Base-by-base conservation (phyloP, 768 basidiomycete genomes). In the Neoboletus brunneissimus region DNA sequence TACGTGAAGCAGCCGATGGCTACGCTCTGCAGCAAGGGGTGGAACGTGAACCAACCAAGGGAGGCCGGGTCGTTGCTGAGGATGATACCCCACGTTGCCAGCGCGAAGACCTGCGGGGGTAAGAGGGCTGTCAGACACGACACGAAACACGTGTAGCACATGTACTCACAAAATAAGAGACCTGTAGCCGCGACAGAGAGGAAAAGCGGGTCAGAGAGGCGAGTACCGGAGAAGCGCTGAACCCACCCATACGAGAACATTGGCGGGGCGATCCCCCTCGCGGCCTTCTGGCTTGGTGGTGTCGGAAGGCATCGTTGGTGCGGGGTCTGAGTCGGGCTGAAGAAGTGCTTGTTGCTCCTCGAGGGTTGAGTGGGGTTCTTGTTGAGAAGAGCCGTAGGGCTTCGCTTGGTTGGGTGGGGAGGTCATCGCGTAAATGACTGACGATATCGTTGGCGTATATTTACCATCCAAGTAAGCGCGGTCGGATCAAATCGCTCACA, bases 21-120 rank as follows among this genome's bases (percentile, higher is more conserved):
- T 13, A 86, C 68, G 15, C 75, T 80, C 59, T 90, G 86, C 12
- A 89, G 68, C 0, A 81, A 69, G 0, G 88, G 88, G 65, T 91
- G 89, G 48, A 81, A 78, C 0, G 79, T 77, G 67, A 90, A 90
- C 84, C 83, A 88, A 2, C 82, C 82, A 1, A 77, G 64, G 0
- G 65, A 58, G 23, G 59, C 58, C 2, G 84, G 85, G 49, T 78
- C 56, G 45, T 77, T 83, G 60, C 62, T 70, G 38, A 85, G 58
- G 43, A 84, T 63, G 53, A 73, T 67, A 15, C 64, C 57, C 81
- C 82, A 85, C 4, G 81, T 80, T 8, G 76, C 38, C 3, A 70
- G 32, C 13, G 71, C 66, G 46, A 81, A 71, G 27, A 76, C 56
- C 83, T 84, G 32, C 9, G 41, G 12, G 20, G 9, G 11, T 45